Evolutionary conservation across 148 eudicot species (phyloP), one percentile per base, ranked within the genome.

Genomic region (Rhododendron griersonianum): DNA sequence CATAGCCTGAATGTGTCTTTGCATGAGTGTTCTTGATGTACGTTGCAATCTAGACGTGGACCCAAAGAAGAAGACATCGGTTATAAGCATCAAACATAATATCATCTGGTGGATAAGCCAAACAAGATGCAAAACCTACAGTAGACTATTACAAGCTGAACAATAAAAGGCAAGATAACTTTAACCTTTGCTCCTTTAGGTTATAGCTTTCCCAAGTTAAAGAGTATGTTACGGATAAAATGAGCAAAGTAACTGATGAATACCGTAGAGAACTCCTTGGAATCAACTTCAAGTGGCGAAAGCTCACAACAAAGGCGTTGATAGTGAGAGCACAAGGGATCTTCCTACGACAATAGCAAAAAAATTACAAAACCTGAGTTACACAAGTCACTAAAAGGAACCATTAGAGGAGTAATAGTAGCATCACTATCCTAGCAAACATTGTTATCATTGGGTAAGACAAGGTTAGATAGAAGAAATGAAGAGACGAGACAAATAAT

Each of bases 11-110:
- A 92, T 97, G 99, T 63, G 99, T 97, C 91, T 91, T 94, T 84
- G 94, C 98, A 89, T 97, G 99, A 82, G 99, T 97, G 80, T 95
- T 97, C 91, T 93, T 92, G 89, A 88, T 89, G 84, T 95, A 97
- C 82, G 86, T 93, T 84, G 90, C 91, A 81, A 97, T 91, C 99
- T 97, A 92, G 80, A 65, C 37, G 57, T 61, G 73, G n/a, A 82
- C 21, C 84, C 45, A 59, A 59, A 81, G 77, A 53, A 25, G 71
- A 65, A 5, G 69, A 10, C 7, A 7, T n/a, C 25, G 7, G 5
- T 47, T 18, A 73, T 33, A 14, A 48, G 80, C 65, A 84, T 84
- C 35, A 76, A 83, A 13, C 53, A 37, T 78, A 44, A 76, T 30
- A 41, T 15, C 39, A 77, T 41, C 14, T 15, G 14, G n/a, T 35